A percentile compares a stretch with the other conserved stretches of the same genome.
Conservation (phyloP, 495 filamentous ascomycete species). For the Copromyces sp. region DNA sequence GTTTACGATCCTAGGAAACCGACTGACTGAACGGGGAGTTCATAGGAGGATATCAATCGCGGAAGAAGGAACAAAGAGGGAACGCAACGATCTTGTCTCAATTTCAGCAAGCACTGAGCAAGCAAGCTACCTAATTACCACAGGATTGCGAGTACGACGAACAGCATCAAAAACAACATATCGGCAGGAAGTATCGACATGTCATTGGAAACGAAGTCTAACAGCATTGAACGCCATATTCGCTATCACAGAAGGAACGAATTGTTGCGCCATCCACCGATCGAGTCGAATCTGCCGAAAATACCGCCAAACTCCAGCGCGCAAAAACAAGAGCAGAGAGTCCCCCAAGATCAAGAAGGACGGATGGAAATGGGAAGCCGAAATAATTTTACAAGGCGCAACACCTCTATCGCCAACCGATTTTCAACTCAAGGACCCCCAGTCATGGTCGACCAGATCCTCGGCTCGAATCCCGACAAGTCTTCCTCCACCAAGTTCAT, state of each 20-base stretch:
- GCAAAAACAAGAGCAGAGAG: neutral
- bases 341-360: neutral
- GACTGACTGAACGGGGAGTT: constrained; percentile 33
- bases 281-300: neutral
- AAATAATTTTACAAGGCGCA: neutral
- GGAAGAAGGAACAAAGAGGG: neutral
- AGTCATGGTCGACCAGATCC: constrained; percentile 15
- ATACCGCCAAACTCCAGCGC: neutral
- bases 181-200: neutral
- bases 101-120: no score
- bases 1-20: constrained; percentile 44
- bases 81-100: no score
- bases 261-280: neutral
- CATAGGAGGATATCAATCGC: neutral
- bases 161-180: neutral
- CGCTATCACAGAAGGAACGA: neutral
- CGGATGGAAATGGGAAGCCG: neutral
- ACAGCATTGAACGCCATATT: neutral
- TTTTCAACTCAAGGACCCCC: neutral
- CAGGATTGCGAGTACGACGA: neutral
- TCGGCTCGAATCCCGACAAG: constrained; percentile 36
- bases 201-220: neutral
- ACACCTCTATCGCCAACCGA: neutral
- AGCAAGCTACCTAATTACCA: no score
- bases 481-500: constrained; percentile 54